These are phyloP conservation scores for Apophysomyces ossiformis DNA, from an alignment of 371 early-diverging fungal genomes.

Conservation along the genomic window DNA sequence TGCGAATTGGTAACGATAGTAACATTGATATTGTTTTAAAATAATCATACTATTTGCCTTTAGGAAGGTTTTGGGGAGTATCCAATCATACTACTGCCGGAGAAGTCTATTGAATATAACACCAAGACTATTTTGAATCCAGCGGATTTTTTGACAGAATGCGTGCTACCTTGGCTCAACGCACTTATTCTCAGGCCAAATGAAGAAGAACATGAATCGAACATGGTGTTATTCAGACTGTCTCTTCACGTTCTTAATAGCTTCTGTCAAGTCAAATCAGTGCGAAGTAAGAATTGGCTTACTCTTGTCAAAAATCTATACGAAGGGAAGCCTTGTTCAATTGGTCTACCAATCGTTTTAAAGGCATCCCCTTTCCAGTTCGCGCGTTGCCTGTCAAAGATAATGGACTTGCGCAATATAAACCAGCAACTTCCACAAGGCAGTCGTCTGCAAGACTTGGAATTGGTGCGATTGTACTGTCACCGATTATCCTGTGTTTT, in stretches of 20 bases:
- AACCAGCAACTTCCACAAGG: slow-evolving; percentile 9
- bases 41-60: neutral
- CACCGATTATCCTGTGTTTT: slow-evolving; percentile 7
- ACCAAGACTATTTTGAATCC: neutral
- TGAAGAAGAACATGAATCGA: neutral
- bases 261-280: slow-evolving; percentile 5
- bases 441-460: slow-evolving; percentile 26
- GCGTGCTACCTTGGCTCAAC: neutral
- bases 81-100: slow-evolving; percentile 4
- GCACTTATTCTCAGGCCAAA: neutral
- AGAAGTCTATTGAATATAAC: neutral
- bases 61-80: neutral
- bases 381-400: slow-evolving; percentile 14
- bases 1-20: neutral
- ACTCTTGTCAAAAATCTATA: neutral
- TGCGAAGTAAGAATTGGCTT: slow-evolving; percentile 6
- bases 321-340: neutral
- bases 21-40: neutral
- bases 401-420: slow-evolving; percentile 12
- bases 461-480: slow-evolving; percentile 5
- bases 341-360: neutral
- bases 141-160: neutral
- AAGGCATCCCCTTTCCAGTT: slow-evolving; percentile 1
- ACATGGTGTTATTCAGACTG: neutral
- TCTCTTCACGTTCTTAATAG: slow-evolving; percentile 5